These are phyloP conservation scores for barley (Hordeum vulgare) DNA, from an alignment of 176 grass and related monocot species.

Conservation along the genomic window MorexV3_pseudomolecules_assembly NC_058524.1:610181056-610181555, in stretches of 20 bases:
- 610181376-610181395: slow-evolving; percentile 73
- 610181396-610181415: slow-evolving; percentile 72
- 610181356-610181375: slow-evolving; percentile 52
- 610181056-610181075: background rate
- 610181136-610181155: background rate
- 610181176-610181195: background rate
- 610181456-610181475: slow-evolving; percentile 75
- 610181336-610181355: background rate
- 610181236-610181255: background rate
- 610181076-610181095: background rate
- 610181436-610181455: slow-evolving; percentile 71
- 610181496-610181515: slow-evolving; percentile 61
- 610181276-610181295: background rate
- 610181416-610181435: slow-evolving; percentile 62
- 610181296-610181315: background rate
- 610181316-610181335: background rate
- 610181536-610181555: slow-evolving; percentile 63
- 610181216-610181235: background rate
- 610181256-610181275: background rate
- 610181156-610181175: background rate
- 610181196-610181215: background rate
- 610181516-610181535: slow-evolving; percentile 73
- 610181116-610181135: background rate
- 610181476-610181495: slow-evolving; percentile 52
- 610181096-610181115: background rate